Percentiles rank a stretch among this genome's conserved stretches.
Evolutionary conservation across 2,329 filamentous ascomycete species (phyloP).

Genomic region (Ophiostoma populinum): DNA sequence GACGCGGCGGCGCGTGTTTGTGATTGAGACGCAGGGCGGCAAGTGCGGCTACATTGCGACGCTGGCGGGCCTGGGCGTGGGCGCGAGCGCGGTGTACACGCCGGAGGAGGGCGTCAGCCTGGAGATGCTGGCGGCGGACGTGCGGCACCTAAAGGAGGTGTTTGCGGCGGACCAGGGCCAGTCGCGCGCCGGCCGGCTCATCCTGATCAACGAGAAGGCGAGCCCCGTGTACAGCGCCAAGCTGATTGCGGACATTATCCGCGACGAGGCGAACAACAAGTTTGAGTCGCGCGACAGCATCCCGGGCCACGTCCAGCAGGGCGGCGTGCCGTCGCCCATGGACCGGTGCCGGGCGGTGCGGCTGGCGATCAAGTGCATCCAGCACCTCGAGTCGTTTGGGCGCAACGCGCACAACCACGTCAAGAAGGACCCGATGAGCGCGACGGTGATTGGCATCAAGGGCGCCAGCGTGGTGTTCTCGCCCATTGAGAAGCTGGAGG

Average conservation of each 20-base stretch:
- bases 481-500: constrained; percentile 64
- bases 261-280: constrained; percentile 75
- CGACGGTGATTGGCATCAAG: constrained; percentile 79
- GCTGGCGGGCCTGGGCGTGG: constrained; percentile 77
- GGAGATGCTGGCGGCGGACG: constrained; percentile 81
- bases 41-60: constrained; percentile 88
- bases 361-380: constrained; percentile 83
- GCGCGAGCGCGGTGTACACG: constrained; percentile 85
- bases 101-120: constrained; percentile 91
- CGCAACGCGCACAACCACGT: constrained; percentile 50
- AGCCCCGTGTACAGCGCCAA: constrained; percentile 82
- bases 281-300: constrained; percentile 89
- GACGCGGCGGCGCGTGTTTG: constrained; percentile 82
- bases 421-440: constrained; percentile 53
- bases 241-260: constrained; percentile 88
- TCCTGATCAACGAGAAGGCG: constrained; percentile 92
- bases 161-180: constrained; percentile 78
- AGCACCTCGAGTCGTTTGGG: constrained; percentile 70
- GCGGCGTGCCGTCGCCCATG: constrained; percentile 85
- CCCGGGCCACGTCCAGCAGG: constrained; percentile 87
- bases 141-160: constrained; percentile 70
- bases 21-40: constrained; percentile 94
- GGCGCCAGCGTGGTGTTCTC: constrained; percentile 81
- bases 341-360: constrained; percentile 84
- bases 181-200: constrained; percentile 77